Evolutionary conservation across 495 filamentous ascomycete genomes (phyloP).

Genomic region (Mytilinidion resinicola): DNA sequence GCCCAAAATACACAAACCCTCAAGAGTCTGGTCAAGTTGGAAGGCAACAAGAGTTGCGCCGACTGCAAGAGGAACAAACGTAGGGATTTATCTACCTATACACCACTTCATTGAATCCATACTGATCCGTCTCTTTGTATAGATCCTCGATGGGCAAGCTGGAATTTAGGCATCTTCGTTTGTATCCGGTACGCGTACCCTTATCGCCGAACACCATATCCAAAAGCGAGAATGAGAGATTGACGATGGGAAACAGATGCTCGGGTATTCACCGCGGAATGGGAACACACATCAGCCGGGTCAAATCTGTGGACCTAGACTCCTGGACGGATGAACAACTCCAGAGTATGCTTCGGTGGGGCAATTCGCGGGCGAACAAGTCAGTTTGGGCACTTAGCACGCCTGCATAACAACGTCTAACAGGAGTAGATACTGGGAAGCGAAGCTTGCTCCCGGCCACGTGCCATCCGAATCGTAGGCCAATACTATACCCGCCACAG

Average conservation of each 20-base stretch:
- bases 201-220: neutral
- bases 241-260: constrained; percentile 44
- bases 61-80: constrained; percentile 99
- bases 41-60: constrained; percentile 90
- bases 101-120: neutral
- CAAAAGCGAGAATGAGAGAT: too few relatives aligned
- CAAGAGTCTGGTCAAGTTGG: constrained; percentile 86
- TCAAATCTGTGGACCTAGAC: constrained; percentile 96
- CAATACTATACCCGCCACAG: neutral
- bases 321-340: constrained; percentile 98
- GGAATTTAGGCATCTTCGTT: constrained; percentile 65
- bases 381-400: constrained; percentile 36
- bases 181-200: constrained; percentile 64
- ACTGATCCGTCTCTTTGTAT: constrained; percentile 9
- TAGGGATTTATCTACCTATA: constrained; percentile 41
- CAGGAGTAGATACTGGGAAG: constrained; percentile 74
- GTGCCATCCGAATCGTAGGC: constrained; percentile 86
- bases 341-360: constrained; percentile 86
- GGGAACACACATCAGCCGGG: constrained; percentile 96
- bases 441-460: constrained; percentile 84
- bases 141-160: constrained; percentile 98
- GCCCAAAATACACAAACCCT: constrained; percentile 86
- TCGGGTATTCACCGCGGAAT: constrained; percentile 97
- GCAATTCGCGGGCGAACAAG: constrained; percentile 91
- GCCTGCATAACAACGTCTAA: constrained; percentile 2